Evolutionary conservation across 225 moss, liverwort and hornwort genomes (phyloP).

Genomic region (Lunularia cruciata): DNA sequence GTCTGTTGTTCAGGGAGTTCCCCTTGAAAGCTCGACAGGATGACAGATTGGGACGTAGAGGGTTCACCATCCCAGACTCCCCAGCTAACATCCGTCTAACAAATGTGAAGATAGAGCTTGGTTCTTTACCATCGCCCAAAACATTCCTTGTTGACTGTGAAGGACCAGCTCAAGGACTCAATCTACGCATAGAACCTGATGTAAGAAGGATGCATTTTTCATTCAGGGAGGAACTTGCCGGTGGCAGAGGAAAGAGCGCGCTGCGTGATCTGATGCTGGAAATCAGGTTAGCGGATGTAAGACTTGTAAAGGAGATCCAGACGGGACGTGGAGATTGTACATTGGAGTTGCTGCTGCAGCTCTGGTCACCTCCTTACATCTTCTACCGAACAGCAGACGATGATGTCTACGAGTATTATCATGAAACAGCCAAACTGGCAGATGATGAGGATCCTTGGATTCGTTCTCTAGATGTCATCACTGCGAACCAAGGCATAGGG

Average conservation of each 20-base stretch:
- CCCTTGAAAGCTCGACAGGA: slow-evolving; percentile 49
- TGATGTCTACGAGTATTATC: slow-evolving; percentile 48
- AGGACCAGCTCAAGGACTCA: slow-evolving; percentile 39
- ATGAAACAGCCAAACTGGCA: slow-evolving; percentile 46
- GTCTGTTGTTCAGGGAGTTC: slow-evolving; percentile 39
- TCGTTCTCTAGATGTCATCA: slow-evolving; percentile 61
- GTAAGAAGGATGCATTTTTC: slow-evolving; percentile 46
- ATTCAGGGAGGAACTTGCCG: slow-evolving; percentile 34
- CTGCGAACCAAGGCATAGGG: slow-evolving; percentile 56
- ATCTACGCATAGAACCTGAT: slow-evolving; percentile 48
- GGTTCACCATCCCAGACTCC: slow-evolving; percentile 25
- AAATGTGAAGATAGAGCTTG: slow-evolving; percentile 57
- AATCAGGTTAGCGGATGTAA: slow-evolving; percentile 46
- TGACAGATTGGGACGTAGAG: slow-evolving; percentile 37
- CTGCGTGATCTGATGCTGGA: slow-evolving; percentile 70
- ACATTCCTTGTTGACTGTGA: slow-evolving; percentile 61
- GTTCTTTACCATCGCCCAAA: slow-evolving; percentile 46
- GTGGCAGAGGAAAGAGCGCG: background rate
- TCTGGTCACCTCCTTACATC: slow-evolving; percentile 67
- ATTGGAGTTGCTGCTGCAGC: slow-evolving; percentile 57
- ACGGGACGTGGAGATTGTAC: slow-evolving; percentile 28
- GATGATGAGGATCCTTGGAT: slow-evolving; percentile 97
- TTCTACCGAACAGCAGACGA: slow-evolving; percentile 71
- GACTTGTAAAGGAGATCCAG: slow-evolving; percentile 51
- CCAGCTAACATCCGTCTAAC: slow-evolving; percentile 41